phyloP scores from a whole-genome alignment of 129 eudicot genomes.

The Calendula officinalis region DNA sequence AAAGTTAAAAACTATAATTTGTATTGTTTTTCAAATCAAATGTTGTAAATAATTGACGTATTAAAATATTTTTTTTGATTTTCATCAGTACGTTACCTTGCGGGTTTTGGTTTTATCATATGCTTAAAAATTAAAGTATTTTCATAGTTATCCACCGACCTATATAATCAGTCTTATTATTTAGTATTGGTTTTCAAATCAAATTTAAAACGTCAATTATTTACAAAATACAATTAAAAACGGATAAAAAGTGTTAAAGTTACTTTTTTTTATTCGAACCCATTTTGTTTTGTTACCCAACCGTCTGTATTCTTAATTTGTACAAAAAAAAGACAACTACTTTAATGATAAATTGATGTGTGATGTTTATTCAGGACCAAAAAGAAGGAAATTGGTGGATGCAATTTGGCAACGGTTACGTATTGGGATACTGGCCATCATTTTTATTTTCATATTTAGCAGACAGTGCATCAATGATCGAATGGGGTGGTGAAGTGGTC shows the following conservation, averaged over 20 bases:
- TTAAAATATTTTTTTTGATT: background rate
- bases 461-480: conserved; percentile 84
- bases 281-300: too few species aligned
- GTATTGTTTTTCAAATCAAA: conserved; percentile 1
- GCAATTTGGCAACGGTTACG: conserved; percentile 84
- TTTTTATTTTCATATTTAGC: conserved; percentile 75
- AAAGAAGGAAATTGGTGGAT: conserved; percentile 96
- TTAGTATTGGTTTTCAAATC: too few species aligned
- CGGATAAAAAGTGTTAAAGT: too few species aligned
- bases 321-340: background rate
- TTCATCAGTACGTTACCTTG: background rate
- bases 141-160: too few species aligned
- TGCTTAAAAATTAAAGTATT: background rate
- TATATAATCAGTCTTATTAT: too few species aligned
- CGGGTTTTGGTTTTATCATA: background rate
- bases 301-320: background rate
- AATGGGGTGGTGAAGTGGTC: conserved; percentile 93
- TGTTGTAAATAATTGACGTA: background rate
- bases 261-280: too few species aligned
- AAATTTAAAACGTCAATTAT: too few species aligned
- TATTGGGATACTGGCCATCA: conserved; percentile 86
- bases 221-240: too few species aligned
- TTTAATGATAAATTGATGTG: conserved; percentile 16
- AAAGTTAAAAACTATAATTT: too few species aligned
- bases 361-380: conserved; percentile 53